Percentiles rank a stretch among this genome's conserved stretches.
Conservation (phyloP, 306 rosid species). For the Lablab purpureus region DNA sequence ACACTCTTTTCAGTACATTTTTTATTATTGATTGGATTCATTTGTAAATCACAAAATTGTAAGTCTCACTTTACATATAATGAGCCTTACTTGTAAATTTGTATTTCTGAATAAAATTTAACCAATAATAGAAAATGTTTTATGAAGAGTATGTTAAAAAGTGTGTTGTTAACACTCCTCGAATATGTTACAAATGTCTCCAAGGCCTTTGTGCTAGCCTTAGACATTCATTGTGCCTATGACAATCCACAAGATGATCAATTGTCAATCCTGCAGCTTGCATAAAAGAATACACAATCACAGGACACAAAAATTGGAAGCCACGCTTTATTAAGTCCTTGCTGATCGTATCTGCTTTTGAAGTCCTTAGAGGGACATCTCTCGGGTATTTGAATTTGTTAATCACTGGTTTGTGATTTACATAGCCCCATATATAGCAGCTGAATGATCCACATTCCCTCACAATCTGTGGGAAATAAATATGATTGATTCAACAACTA, state of each 20-base stretch:
- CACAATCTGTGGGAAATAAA: slow-evolving; percentile 59
- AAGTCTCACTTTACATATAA: too few species aligned
- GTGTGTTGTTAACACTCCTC: not conserved
- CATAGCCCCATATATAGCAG: slow-evolving; percentile 89
- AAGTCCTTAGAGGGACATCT: slow-evolving; percentile 81
- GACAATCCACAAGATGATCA: slow-evolving; percentile 90
- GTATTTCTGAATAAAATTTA: not conserved
- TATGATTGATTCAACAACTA: not conserved
- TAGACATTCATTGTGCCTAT: slow-evolving; percentile 74
- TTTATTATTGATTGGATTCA: not conserved
- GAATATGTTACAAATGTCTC: slow-evolving; percentile 72
- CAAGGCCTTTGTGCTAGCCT: slow-evolving; percentile 93
- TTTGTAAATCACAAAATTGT: not conserved
- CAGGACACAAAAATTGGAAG: slow-evolving; percentile 81
- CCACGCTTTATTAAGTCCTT: slow-evolving; percentile 83
- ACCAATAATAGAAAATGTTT: not conserved
- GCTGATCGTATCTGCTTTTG: slow-evolving; percentile 87
- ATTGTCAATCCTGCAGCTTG: slow-evolving; percentile 94
- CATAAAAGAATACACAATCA: slow-evolving; percentile 92
- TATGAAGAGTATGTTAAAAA: not conserved
- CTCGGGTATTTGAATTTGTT: slow-evolving; percentile 75
- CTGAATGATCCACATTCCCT: slow-evolving; percentile 87
- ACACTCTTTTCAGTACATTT: not conserved
- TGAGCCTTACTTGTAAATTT: not conserved
- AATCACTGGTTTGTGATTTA: slow-evolving; percentile 78